These are phyloP conservation scores for Coemansia sp. DNA, from an alignment of 192 early-diverging fungal genomes.

Conservation along the genomic window DNA sequence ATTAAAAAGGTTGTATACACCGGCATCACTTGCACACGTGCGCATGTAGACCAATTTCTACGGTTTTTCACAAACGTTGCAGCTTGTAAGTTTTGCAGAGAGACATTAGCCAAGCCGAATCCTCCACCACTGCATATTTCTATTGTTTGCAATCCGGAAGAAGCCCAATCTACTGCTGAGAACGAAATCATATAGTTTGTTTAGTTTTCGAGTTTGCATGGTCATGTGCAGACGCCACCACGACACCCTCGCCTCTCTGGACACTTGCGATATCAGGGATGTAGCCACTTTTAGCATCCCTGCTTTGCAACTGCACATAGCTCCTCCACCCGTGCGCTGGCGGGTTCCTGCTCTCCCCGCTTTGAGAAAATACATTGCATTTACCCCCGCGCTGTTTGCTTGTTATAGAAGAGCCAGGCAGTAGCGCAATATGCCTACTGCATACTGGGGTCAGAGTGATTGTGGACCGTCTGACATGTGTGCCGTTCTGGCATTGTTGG, in stretches of 20 bases:
- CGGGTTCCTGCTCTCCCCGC: neutral
- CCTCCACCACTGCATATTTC: neutral
- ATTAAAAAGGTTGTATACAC: neutral
- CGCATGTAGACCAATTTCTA: neutral
- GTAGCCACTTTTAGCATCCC: neutral
- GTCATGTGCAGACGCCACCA: conserved; percentile 5
- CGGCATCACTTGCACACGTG: neutral
- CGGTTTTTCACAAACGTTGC: neutral
- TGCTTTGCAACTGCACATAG: neutral
- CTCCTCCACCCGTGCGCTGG: neutral
- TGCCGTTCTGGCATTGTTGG: too few species aligned
- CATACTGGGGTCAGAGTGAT: too few species aligned
- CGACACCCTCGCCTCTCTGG: neutral
- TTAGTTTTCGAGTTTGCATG: neutral
- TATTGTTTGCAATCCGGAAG: neutral
- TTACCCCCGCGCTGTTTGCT: conserved; percentile 2
- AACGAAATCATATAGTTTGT: neutral
- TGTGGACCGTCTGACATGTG: too few species aligned
- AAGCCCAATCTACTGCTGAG: neutral
- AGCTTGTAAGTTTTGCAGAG: neutral
- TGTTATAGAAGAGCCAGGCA: neutral
- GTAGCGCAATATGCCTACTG: neutral
- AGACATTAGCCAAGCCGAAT: neutral
- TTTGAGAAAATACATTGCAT: neutral
- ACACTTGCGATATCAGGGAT: neutral